These are phyloP conservation scores for Centrapalus pauciflorus DNA, from an alignment of 129 eudicot genomes.

Conservation along the genomic window DNA sequence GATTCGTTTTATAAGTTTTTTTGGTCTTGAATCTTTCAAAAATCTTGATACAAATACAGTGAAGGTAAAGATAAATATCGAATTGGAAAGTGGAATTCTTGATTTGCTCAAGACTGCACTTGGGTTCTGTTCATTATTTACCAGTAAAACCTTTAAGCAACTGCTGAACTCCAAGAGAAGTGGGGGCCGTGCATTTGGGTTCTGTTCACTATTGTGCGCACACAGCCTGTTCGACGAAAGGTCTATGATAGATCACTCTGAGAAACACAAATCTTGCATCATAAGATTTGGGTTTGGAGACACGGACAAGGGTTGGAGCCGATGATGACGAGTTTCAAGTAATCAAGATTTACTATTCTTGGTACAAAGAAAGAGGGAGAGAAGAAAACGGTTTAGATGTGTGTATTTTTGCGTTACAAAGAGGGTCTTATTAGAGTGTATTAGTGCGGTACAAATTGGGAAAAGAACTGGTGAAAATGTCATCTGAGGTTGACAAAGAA, in stretches of 20 bases:
- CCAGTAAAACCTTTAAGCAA: background rate
- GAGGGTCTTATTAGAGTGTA: background rate
- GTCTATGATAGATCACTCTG: slow-evolving; percentile 12
- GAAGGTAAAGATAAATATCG: background rate
- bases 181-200: slow-evolving; percentile 6
- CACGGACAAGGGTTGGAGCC: background rate
- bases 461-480: slow-evolving; percentile 16
- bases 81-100: slow-evolving; percentile 19
- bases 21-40: background rate
- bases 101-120: background rate
- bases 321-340: slow-evolving; percentile 2
- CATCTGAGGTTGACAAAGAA: slow-evolving; percentile 34
- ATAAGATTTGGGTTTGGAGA: slow-evolving; percentile 11
- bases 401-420: slow-evolving; percentile 4
- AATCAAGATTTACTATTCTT: slow-evolving; percentile 1
- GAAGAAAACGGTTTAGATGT: background rate
- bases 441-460: slow-evolving; percentile 4
- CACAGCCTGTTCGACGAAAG: slow-evolving; percentile 23
- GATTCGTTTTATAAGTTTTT: slow-evolving; percentile 11
- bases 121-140: no score
- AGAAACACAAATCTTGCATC: slow-evolving; percentile 6
- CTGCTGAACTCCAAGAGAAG: background rate
- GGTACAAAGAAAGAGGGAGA: slow-evolving; percentile 6
- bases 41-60: slow-evolving; percentile 24
- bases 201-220: background rate